phyloP scores from a whole-genome alignment of 805 yeast genomes.

The Ogataea nonfermentans region DNA sequence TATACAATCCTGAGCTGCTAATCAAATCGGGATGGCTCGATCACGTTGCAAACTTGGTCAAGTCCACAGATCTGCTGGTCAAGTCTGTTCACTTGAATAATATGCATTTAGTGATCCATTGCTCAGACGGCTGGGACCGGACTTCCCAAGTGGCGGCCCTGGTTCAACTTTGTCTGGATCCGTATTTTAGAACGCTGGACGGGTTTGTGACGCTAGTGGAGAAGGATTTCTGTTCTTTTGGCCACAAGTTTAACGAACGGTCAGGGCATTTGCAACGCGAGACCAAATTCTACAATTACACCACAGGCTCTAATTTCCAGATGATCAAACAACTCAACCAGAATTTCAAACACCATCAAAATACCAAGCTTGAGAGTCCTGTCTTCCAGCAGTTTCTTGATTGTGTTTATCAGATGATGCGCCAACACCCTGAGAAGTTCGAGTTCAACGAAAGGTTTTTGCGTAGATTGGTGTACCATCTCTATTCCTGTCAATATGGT shows the following conservation, averaged over 20 bases:
- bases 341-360: conserved; percentile 48
- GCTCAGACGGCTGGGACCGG: conserved; percentile 99
- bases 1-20: conserved; percentile 53
- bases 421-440: conserved; percentile 69
- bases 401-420: conserved; percentile 73
- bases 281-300: conserved; percentile 45
- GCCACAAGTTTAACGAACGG: conserved; percentile 84
- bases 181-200: conserved; percentile 80
- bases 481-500: conserved; percentile 94
- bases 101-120: conserved; percentile 83
- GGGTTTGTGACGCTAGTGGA: conserved; percentile 87
- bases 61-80: conserved; percentile 73
- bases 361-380: conserved; percentile 72
- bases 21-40: conserved; percentile 77
- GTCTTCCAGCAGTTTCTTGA: conserved; percentile 93
- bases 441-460: conserved; percentile 89
- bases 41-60: conserved; percentile 63
- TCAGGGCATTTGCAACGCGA: conserved; percentile 69
- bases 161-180: conserved; percentile 85
- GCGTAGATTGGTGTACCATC: conserved; percentile 79
- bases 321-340: conserved; percentile 49
- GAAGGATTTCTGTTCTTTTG: conserved; percentile 95
- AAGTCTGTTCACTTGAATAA: conserved; percentile 81
- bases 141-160: conserved; percentile 87
- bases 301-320: conserved; percentile 33